Base-by-base conservation (phyloP, 2,329 filamentous ascomycete genomes). In the Domatiomyces globalis region DNA sequence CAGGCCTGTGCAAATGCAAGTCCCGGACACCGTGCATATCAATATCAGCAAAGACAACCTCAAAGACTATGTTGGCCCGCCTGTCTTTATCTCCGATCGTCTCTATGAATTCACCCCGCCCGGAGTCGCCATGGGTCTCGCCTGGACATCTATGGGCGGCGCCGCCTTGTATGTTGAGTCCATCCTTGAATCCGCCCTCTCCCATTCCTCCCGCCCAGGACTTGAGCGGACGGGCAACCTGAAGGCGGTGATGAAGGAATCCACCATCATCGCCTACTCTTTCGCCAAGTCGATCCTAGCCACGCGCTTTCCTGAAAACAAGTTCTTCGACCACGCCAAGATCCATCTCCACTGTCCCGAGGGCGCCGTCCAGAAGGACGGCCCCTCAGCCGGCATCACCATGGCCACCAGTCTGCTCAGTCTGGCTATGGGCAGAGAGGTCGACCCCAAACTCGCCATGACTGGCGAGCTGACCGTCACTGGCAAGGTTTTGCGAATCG, bases 231-330 rank as follows among this genome's bases (percentile, higher is more conserved):
- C 92, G 0, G 92, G 92, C 53, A 96, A 96, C 65, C 76, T 98
- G 47, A 92, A 95, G 72, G 80, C 80, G 15, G 92, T 98, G 42
- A 98, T 98, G 94, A 96, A 95, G 71, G 92, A 98, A 70, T 95
- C 89, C 1, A 92, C 88, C 0, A 76, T 81, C 2, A 95, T 98
- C 58, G 94, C 92, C 46, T 96, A 98, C 73, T 94, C 87, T 0
- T 98, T 95, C 63, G 83, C 87, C 62, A 96, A 96, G 72, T 83
- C 87, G 0, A 75, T 90, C 54, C 82, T 96, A 76, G 88, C 84
- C 6, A 83, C 81, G 63, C 72, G 85, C 43, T 98, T 89, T 71
- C 83, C 88, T 0, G 82, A 87, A 53, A 98, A 98, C 69, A 80
- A 82, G 66, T 98, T 96, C 75, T 95, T 98, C 63, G 87, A 96